Base-by-base conservation (phyloP, 1,139 yeast species). In the Kurtzmaniella natalensis region DNA sequence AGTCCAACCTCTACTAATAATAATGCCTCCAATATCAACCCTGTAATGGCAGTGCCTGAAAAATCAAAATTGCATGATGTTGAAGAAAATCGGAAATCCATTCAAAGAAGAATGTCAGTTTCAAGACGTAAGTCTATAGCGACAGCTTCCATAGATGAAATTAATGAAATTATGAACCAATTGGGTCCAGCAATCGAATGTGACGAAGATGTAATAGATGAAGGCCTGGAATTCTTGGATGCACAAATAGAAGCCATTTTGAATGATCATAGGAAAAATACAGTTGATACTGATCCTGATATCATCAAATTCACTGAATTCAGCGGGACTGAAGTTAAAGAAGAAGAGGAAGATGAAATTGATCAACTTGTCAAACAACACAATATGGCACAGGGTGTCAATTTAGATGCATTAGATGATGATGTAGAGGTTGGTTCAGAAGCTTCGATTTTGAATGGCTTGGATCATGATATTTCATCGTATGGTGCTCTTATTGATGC, bases 41-140 rank as follows among this genome's bases (percentile, higher is more conserved):
- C n/a, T n/a, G n/a, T n/a, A n/a, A n/a, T n/a, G n/a, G n/a, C n/a
- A n/a, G n/a, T n/a, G n/a, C n/a, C n/a, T 13, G 11, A 7, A 5
- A 7, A 6, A 22, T n/a, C n/a, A n/a, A 11, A 10, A 11, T 13
- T 13, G 7, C 14, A 4, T 11, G 31, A 32, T 27, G 23, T 30
- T 14, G 42, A 39, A 25, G 39, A 32, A 7, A 28, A 32, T 4
- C 30, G 36, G 20, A 29, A 21, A 11, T 21, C 17, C 8, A 31
- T 33, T 17, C 36, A 33, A 32, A 44, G 72, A 44, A 49, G 66
- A 31, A 48, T 64, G 31, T 61, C 70, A 2, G 57, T 54, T 35
- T 64, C 70, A 2, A 48, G 72, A 36, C 52, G 69, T 31, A 64
- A 64, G 41, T 64, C 72, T 11, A 45, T 61, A 28, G 70, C 71